Conservation (phyloP, 1,284 basidiomycete species). For the Ganoderma sinense region DNA sequence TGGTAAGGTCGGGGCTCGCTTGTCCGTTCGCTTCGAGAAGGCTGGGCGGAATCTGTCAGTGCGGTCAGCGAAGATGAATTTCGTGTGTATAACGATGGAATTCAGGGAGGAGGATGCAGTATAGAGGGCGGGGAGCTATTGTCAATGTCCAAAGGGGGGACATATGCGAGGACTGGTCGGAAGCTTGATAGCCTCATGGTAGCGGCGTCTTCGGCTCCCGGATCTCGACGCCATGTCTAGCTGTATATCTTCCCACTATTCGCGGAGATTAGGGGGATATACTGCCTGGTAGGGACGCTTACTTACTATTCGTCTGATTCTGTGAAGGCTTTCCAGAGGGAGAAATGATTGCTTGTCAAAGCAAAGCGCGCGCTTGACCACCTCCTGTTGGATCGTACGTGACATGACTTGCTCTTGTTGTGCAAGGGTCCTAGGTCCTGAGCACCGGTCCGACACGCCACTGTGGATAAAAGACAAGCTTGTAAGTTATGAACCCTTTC, state of each 20-base stretch:
- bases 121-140: too few relatives aligned
- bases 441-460: background rate
- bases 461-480: background rate
- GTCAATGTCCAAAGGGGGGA: background rate
- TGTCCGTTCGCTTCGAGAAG: background rate
- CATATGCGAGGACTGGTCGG: background rate
- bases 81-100: background rate
- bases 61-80: background rate
- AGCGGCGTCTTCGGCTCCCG: background rate
- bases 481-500: constrained; percentile 2
- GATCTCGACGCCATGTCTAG: background rate
- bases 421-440: background rate
- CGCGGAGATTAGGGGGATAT: background rate
- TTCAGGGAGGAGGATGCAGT: background rate
- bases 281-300: background rate
- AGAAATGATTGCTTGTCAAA: background rate
- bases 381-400: background rate
- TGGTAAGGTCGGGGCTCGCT: background rate
- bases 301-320: background rate
- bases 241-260: background rate
- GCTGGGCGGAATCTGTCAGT: background rate
- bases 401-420: background rate
- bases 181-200: constrained; percentile 2
- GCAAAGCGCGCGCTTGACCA: background rate
- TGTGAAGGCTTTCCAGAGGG: background rate